A percentile compares a stretch with the other conserved stretches of the same genome.
phyloP scores from a whole-genome alignment of 768 basidiomycete species.

The Podaxis sp. region DNA sequence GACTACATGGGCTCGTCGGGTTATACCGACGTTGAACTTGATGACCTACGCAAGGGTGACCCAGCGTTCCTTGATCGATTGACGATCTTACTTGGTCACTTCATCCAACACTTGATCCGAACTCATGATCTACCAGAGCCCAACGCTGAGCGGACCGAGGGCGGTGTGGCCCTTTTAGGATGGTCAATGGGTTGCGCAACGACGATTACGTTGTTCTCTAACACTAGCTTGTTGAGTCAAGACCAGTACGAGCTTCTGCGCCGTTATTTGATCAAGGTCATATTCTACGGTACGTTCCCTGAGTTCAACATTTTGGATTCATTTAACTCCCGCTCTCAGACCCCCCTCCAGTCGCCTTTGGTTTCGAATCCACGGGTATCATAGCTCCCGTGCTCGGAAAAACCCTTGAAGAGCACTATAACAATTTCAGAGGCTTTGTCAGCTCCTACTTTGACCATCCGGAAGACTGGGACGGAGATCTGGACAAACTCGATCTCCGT shows the following conservation, averaged over 20 bases:
- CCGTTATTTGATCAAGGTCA: constrained; percentile 29
- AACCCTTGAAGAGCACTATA: constrained; percentile 24
- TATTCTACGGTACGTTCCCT: constrained; percentile 31
- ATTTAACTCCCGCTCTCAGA: constrained; percentile 21
- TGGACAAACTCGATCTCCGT: constrained; percentile 24
- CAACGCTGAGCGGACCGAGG: constrained; percentile 24
- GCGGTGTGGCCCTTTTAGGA: constrained; percentile 38
- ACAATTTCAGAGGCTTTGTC: constrained; percentile 28
- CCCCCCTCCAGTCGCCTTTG: constrained; percentile 30
- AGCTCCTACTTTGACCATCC: constrained; percentile 30
- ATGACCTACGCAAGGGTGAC: constrained; percentile 26
- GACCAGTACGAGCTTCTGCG: constrained; percentile 25
- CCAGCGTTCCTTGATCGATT: constrained; percentile 28
- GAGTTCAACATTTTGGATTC: background rate
- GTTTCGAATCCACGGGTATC: constrained; percentile 22
- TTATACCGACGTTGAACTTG: constrained; percentile 33
- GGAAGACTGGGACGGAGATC: constrained; percentile 18
- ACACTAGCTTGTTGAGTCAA: constrained; percentile 22
- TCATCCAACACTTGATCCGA: constrained; percentile 30
- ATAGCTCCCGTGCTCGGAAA: constrained; percentile 23
- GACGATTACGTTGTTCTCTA: constrained; percentile 28
- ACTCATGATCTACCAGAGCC: constrained; percentile 27
- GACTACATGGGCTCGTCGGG: constrained; percentile 34
- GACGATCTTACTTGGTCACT: constrained; percentile 25
- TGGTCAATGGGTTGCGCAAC: constrained; percentile 38